phyloP scores from a whole-genome alignment of 2,329 filamentous ascomycete species.

The Pseudogymnoascus sp. region DNA sequence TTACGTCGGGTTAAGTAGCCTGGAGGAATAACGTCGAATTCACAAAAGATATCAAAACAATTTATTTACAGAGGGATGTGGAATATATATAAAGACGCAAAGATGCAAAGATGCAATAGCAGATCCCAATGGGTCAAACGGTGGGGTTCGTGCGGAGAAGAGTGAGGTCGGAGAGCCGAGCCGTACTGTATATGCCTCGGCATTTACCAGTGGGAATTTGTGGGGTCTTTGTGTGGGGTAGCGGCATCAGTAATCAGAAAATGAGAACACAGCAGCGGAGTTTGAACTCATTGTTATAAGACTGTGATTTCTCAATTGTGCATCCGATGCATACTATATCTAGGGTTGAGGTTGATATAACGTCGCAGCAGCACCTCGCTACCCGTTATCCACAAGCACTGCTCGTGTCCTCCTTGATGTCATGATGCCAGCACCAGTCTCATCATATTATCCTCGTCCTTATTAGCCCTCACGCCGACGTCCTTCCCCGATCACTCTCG shows the following conservation, averaged over 20 bases:
- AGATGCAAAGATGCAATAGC: constrained; percentile 6
- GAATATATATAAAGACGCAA: neutral
- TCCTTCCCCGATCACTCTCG: neutral
- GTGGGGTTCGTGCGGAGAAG: constrained; percentile 3
- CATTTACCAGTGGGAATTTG: neutral
- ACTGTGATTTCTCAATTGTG: neutral
- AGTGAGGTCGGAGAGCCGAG: neutral
- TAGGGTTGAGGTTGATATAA: neutral
- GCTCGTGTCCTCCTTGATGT: neutral
- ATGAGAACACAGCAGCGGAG: neutral
- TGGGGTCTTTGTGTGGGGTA: constrained; percentile 4
- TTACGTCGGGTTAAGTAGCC: neutral
- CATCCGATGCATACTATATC: neutral
- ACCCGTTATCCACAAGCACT: neutral
- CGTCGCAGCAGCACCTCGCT: neutral
- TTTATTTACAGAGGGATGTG: neutral
- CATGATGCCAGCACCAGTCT: neutral
- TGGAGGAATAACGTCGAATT: neutral
- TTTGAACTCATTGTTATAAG: neutral
- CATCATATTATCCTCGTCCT: neutral
- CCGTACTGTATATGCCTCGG: neutral
- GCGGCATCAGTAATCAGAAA: neutral
- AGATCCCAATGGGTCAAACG: neutral
- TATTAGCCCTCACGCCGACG: neutral
- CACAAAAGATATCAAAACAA: neutral